A percentile compares a stretch with the other conserved stretches of the same genome.
Evolutionary conservation across 2,329 filamentous ascomycete species (phyloP).

Genomic region (Penicillium sp.): DNA sequence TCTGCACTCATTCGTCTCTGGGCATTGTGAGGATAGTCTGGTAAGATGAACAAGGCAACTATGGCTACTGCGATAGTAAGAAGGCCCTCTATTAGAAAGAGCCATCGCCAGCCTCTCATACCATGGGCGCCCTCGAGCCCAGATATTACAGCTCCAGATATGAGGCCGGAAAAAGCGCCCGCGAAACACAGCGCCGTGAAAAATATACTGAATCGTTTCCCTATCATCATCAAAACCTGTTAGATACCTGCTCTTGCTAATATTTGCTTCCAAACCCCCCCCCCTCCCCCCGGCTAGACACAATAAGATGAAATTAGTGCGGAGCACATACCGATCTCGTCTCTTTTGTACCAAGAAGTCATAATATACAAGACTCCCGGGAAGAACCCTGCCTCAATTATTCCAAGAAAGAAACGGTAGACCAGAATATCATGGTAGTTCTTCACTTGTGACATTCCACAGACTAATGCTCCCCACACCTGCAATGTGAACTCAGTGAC

Average conservation of each 20-base stretch:
- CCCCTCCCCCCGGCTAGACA: too few species aligned
- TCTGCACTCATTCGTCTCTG: slow-evolving; percentile 52
- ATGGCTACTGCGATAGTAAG: slow-evolving; percentile 5
- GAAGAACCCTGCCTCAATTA: slow-evolving; percentile 12
- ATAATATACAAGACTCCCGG: slow-evolving; percentile 17
- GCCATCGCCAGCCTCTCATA: slow-evolving; percentile 11
- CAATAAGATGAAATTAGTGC: too few species aligned
- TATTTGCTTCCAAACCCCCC: too few species aligned
- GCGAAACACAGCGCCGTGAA: slow-evolving; percentile 10
- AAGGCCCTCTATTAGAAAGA: slow-evolving; percentile 16
- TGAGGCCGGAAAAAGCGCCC: slow-evolving; percentile 12
- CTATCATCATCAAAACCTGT: too few species aligned
- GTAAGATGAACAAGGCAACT: slow-evolving; percentile 45
- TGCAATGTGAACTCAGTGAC: not conserved
- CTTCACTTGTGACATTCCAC: not conserved
- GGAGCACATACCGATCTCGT: not conserved
- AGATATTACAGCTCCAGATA: not conserved
- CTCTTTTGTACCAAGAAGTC: slow-evolving; percentile 14
- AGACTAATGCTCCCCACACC: slow-evolving; percentile 9
- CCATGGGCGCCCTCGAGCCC: not conserved
- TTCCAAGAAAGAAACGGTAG: slow-evolving; percentile 9
- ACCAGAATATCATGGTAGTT: not conserved
- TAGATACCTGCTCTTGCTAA: too few species aligned
- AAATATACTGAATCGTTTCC: slow-evolving; percentile 12
- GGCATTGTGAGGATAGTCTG: slow-evolving; percentile 60